Evolutionary conservation across 768 basidiomycete species (phyloP), one percentile per base, ranked within the genome.

Genomic region (Pulveroboletus sp.): DNA sequence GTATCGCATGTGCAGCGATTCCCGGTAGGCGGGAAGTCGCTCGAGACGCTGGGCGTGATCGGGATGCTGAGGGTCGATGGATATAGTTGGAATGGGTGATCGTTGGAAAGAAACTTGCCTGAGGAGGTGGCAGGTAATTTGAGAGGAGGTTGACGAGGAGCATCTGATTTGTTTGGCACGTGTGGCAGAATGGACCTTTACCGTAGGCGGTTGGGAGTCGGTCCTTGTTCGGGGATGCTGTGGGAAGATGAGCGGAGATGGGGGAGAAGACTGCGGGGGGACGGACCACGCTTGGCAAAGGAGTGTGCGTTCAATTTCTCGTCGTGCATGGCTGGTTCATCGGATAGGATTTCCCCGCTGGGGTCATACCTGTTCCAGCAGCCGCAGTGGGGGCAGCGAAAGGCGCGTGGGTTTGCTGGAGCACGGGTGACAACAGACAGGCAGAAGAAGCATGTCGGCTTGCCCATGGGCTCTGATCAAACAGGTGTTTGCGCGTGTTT

Each of bases 101-200:
- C 43, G 29, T 26, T 32, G 13, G 1, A 12, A 38, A 14, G 16
- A 6, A 23, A 53, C 85, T 57, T 62, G 92, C 92, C 51, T 79
- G 77, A n/a, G 82, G 78, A 22, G 81, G 71, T 10, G 93, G 93
- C 1, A 95, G 77, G 66, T 94, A 97, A 59, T 88, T 93, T 14
- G 93, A 88, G 27, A 97, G 71, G 47, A 97, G 79, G 66, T 93
- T 90, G 53, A 89, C 73, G 45, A 92, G 73, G 32, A 97, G 77
- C 73, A 83, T 85, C 62, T 96, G 93, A 68, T 97, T 97, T n/a
- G 90, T 89, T 58, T 86, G 84, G 65, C 94, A 96, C 7, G 81
- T 81, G 58, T 86, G 83, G 68, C 93, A 97, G 71, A 95, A 94
- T 8, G 80, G 78, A 1, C 78, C 74, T 23, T 73, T 75, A 47